Conservation (phyloP, 257 asterid genomes). For the Scutellaria baicalensis region DNA sequence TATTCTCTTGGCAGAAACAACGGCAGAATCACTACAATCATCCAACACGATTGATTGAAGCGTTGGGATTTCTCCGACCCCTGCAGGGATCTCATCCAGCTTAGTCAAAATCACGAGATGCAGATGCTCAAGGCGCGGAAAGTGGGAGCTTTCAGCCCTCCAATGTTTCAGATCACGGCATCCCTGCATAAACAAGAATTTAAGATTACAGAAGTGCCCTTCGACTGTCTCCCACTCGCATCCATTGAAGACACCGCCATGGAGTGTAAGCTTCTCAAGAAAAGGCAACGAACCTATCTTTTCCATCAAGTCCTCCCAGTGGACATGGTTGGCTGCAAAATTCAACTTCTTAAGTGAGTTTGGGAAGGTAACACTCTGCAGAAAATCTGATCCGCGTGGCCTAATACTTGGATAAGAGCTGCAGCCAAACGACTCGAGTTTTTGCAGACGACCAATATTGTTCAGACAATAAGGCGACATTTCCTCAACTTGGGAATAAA, state of each 20-base stretch:
- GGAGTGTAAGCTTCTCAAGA: background rate
- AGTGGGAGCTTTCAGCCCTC: background rate
- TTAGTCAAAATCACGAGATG: background rate
- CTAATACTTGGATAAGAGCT: too few relatives aligned
- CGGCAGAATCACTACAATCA: background rate
- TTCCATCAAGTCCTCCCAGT: background rate
- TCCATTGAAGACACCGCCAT: background rate
- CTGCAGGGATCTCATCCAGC: background rate
- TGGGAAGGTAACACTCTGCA: background rate
- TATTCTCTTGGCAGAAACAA: background rate
- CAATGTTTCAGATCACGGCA: background rate
- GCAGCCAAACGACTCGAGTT: background rate
- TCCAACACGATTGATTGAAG: background rate
- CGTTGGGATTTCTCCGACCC: background rate
- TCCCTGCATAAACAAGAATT: background rate
- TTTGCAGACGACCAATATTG: background rate
- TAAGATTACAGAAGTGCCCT: background rate
- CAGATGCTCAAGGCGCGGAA: background rate
- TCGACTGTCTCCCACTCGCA: background rate
- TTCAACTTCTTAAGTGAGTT: background rate
- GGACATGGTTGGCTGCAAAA: background rate
- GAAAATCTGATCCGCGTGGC: too few relatives aligned
- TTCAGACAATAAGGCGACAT: background rate
- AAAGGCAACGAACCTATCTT: background rate
- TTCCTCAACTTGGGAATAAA: too few relatives aligned